Evolutionary conservation across 2,329 filamentous ascomycete genomes (phyloP), one percentile per base, ranked within the genome.

Genomic region (Colletotrichum musae): DNA sequence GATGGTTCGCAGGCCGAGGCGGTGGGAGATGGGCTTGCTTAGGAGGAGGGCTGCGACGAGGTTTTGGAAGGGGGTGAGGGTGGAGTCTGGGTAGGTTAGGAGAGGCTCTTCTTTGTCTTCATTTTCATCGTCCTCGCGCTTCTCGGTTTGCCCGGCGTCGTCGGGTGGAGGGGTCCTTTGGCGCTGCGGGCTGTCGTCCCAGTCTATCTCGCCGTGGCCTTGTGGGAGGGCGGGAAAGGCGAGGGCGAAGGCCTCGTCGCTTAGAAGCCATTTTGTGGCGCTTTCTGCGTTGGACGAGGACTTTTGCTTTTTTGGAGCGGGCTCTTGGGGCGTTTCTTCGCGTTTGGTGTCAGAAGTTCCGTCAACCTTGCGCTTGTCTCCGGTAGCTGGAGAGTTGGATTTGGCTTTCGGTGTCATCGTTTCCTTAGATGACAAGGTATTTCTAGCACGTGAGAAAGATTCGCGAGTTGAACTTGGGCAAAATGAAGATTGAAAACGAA

Each of bases 41-140:
- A 85, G 76, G 16, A 85, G 75, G 39, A 83, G 76, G 9, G 83
- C 82, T 64, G 78, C 80, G 32, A 84, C 72, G 2, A 85, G 78
- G 69, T 85, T 81, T 73, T 85, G 80, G 71, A 83, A 84, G 0
- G 82, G 79, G 6, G 75, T 81, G 16, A 82, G 72, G 1, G 73
- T n/a, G 6, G 59, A 59, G 39, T 58, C 57, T 13, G 68, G 66
- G 43, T 69, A 71, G 0, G 59, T 60, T 4, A 71, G 56, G 6
- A 26, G 10, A 0, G 48, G 56, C 2, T 10, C 24, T 5, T 36
- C 24, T 4, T 36, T 18, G 3, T 60, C 48, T 4, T 60, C 48
- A 9, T 41, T 10, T 6, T 9, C 32, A 10, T 36, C 4, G 28
- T 32, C 28, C 7, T 32, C 28, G 7, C 6, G 28, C 28, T 32